phyloP scores from a whole-genome alignment of 495 filamentous ascomycete species.

The Peziza echinospora region DNA sequence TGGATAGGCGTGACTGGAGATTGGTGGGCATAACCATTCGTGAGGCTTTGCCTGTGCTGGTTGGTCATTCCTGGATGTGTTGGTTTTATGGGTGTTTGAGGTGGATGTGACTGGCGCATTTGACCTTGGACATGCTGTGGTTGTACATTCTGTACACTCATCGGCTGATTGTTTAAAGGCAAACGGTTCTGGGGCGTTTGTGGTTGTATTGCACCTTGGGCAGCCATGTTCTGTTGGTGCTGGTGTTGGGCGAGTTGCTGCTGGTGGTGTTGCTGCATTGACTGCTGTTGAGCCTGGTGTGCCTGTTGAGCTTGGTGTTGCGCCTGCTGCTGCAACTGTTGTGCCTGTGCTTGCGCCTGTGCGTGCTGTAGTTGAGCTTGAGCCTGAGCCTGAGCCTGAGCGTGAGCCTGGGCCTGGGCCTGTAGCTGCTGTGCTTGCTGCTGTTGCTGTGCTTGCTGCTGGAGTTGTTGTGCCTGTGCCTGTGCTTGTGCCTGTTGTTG shows the following conservation, averaged over 20 bases:
- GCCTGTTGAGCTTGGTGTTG: too few relatives aligned
- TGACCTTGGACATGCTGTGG: background rate
- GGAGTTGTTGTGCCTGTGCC: too few relatives aligned
- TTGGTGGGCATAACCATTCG: constrained; percentile 17
- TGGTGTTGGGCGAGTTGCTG: too few relatives aligned
- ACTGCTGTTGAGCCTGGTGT: too few relatives aligned
- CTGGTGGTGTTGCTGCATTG: constrained; percentile 16
- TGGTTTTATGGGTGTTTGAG: background rate
- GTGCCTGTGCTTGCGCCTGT: too few relatives aligned
- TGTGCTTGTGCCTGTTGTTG: too few relatives aligned
- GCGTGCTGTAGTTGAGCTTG: constrained; percentile 28
- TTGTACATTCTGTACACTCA: background rate
- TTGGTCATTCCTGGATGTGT: background rate
- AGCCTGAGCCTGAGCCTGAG: constrained; percentile 18
- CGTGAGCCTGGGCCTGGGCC: constrained; percentile 17
- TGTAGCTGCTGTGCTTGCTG: constrained; percentile 19
- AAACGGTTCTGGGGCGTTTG: constrained; percentile 12
- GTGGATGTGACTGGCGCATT: background rate
- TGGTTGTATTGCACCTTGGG: constrained; percentile 26
- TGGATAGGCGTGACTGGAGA: background rate
- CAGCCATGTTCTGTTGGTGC: too few relatives aligned
- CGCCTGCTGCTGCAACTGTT: too few relatives aligned
- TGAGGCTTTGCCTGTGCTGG: constrained; percentile 22
- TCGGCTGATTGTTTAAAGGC: background rate
- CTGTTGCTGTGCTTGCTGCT: constrained; percentile 11